Base-by-base conservation (phyloP, 371 early-diverging fungal species). In the Rhizomucor miehei region DNA sequence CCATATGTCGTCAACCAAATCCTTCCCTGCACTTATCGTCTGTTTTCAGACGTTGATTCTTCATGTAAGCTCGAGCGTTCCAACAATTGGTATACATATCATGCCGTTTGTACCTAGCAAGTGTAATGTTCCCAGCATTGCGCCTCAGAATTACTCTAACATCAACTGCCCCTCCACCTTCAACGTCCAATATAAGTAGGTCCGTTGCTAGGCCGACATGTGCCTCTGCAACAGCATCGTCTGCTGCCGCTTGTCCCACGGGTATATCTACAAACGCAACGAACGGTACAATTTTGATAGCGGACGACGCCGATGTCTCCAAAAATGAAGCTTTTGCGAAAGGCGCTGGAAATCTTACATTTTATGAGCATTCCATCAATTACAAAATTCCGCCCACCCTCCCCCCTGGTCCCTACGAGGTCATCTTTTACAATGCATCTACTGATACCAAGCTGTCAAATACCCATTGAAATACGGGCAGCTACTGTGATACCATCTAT, bases 1-100 rank as follows among this genome's bases (percentile, higher is more conserved):
- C 67, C 77, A 45, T 74, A 77, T 60, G 77, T 77, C 13, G 56
- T 69, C 3, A 68, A 69, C 20, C 77, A 71, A 58, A 67, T 69
- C n/a, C 46, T 77, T 13, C 78, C 78, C 44, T 74, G 74, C 57
- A 77, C 72, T 19, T 77, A 70, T 56, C 70, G 68, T 41, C 57
- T 77, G 6, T 65, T 77, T 40, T 57, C 61, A 16, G 67, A 69
- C 44, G 69, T 69, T 24, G 71, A 77, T 63, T 66, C 65, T 51
- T 65, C 75, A 65, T 67, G 78, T 77, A 74, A 58, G 36, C 35
- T 16, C 25, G 25, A 34, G 21, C 39, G 21, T 24, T 47, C 12
- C 13, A 11, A 25, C 36, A 8, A 24, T 19, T 21, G n/a, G 9
- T 43, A 37, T 43, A 39, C 34, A 20, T 46, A 25, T 48, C 13